Base-by-base conservation (phyloP, 2,329 filamentous ascomycete genomes). In the Fusarium sp. region DNA sequence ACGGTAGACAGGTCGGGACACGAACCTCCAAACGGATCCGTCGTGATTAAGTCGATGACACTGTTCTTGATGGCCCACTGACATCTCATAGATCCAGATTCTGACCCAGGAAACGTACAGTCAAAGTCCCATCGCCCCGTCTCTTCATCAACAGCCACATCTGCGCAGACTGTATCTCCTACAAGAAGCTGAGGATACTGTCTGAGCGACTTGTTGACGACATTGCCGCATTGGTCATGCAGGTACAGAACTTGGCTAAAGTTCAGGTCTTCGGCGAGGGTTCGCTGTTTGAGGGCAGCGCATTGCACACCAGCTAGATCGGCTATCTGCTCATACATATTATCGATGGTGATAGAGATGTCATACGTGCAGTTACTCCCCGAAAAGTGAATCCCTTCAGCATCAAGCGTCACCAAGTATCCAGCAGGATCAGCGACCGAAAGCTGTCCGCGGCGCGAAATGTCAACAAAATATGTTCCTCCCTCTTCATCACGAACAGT, bases 1-100 rank as follows among this genome's bases (percentile, higher is more conserved):
- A 81, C 75, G 7, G 78, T 79, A 0, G 78, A 74, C 17, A 81
- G 48, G 20, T 78, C 75, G 0, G 78, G 78, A 49, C 80, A 82
- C 0, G 76, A 73, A 6, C 77, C 79, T 9, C 72, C 78, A 28
- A 82, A 78, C 0, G 79, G 78, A 31, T 81, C 79, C 3, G 66
- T 74, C 8, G 75, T 72, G 33, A 82, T 72, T 14, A 80, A 76
- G 40, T 80, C 74, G 15, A 78, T 55, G 1, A 80, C 66, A 26
- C 76, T 73, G 40, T 76, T 71, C 51, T 76, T 72, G 28, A 81
- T 74, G 0, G 79, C 74, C 18, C 66, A 58, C 48, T 79, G 74
- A 53, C 80, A 82, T 20, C 63, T 69, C 49, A 73, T 57, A 0
- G 71, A 73, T 0, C 70, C 68, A 2, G 79, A 79, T 13, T 73